Conservation (phyloP, 805 yeast species). For the Tetrapisispora fleetii region DNA sequence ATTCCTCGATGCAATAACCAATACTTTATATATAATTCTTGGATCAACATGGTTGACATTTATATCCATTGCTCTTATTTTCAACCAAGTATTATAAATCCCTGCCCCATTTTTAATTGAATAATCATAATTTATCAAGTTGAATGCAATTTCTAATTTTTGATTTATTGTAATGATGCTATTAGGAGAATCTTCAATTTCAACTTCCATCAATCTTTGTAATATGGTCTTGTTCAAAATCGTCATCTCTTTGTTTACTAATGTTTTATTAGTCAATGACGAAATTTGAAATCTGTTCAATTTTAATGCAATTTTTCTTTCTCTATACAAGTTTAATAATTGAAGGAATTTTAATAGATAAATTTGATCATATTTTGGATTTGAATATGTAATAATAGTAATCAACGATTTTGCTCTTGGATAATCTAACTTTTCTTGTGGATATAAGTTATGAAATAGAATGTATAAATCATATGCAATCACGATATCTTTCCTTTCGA, state of each 20-base stretch:
- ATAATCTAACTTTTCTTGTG: conserved; percentile 4
- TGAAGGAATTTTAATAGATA: conserved; percentile 11
- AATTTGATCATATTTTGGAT: conserved; percentile 15
- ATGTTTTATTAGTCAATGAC: conserved; percentile 16
- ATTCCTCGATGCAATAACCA: conserved; percentile 14
- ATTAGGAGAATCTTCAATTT: background rate
- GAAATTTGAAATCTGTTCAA: conserved; percentile 11
- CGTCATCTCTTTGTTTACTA: conserved; percentile 9
- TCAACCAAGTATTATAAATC: conserved; percentile 16
- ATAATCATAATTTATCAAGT: conserved; percentile 16
- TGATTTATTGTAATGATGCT: conserved; percentile 4
- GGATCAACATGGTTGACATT: conserved; percentile 18
- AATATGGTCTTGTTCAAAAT: conserved; percentile 11
- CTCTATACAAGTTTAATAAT: conserved; percentile 8
- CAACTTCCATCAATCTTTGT: conserved; percentile 9
- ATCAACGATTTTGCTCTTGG: conserved; percentile 7
- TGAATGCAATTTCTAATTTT: conserved; percentile 14
- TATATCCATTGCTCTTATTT: conserved; percentile 10
- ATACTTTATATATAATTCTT: conserved; percentile 16
- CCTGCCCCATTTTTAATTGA: conserved; percentile 19
- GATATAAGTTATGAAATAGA: conserved; percentile 9
- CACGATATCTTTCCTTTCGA: conserved; percentile 10
- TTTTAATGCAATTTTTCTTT: background rate
- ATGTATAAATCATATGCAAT: conserved; percentile 18
- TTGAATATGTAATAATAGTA: conserved; percentile 13